These are phyloP conservation scores for Entoloma clypeatum DNA, from an alignment of 1,284 basidiomycete species.

Conservation along the genomic window DNA sequence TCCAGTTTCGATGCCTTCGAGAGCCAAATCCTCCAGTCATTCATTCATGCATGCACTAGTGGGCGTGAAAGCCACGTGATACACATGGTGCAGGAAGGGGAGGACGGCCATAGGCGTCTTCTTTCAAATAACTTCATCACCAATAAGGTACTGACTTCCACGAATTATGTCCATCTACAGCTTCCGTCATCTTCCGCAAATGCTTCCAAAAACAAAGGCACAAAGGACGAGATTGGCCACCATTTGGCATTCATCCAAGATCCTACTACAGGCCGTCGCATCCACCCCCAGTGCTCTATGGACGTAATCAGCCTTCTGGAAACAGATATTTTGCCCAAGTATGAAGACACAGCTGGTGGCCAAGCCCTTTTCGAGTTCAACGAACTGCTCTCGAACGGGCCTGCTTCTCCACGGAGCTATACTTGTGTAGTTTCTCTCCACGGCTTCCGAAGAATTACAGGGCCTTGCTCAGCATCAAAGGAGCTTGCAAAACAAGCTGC, in stretches of 20 bases:
- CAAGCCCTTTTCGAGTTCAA: conserved; percentile 43
- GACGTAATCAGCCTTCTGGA: conserved; percentile 27
- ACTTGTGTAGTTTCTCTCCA: conserved; percentile 50
- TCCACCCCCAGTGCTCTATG: conserved; percentile 44
- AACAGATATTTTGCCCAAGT: conserved; percentile 37
- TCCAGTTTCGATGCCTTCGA: conserved; percentile 59
- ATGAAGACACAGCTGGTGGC: conserved; percentile 17
- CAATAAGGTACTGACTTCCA: conserved; percentile 18
- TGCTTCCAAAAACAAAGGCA: conserved; percentile 43
- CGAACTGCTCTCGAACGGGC: conserved; percentile 24
- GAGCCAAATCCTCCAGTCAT: conserved; percentile 56
- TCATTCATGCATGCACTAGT: conserved; percentile 42
- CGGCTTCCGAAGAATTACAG: conserved; percentile 38
- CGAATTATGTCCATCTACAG: conserved; percentile 12
- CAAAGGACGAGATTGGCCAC: conserved; percentile 39
- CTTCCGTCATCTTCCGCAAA: not conserved
- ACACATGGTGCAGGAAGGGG: conserved; percentile 59
- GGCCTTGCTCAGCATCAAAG: conserved; percentile 42
- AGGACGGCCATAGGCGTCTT: conserved; percentile 50
- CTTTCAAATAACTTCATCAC: conserved; percentile 37
- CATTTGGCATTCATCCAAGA: conserved; percentile 43
- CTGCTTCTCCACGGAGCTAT: conserved; percentile 27
- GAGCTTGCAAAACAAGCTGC: conserved; percentile 54
- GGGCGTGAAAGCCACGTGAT: conserved; percentile 50
- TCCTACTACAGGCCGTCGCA: conserved; percentile 52